A percentile compares a stretch with the other conserved stretches of the same genome.
phyloP scores from a whole-genome alignment of 495 filamentous ascomycete genomes.

The Astrothelium macrocarpum region DNA sequence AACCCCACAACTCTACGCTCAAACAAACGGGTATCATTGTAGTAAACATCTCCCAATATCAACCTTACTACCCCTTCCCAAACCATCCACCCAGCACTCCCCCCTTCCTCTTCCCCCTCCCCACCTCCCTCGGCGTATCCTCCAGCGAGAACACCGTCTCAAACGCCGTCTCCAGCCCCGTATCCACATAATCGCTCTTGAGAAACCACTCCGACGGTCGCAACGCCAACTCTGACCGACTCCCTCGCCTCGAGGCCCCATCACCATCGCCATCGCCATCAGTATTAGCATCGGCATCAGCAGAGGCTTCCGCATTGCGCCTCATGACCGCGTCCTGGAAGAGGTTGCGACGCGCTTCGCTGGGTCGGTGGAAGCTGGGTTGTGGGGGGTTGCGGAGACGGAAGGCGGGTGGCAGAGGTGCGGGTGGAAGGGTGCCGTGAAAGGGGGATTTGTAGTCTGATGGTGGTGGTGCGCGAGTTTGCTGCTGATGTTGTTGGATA shows the following conservation, averaged over 20 bases:
- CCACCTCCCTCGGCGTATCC: conserved; percentile 8
- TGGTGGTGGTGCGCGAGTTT: neutral
- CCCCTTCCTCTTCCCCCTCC: neutral
- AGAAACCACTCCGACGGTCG: conserved; percentile 1
- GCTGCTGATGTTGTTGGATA: neutral
- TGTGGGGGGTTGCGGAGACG: conserved; percentile 50
- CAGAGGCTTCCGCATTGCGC: neutral
- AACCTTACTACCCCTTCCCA: neutral
- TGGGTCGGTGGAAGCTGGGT: conserved; percentile 36
- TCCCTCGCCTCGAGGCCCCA: neutral
- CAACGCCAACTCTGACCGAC: neutral
- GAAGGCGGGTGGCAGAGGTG: conserved; percentile 55
- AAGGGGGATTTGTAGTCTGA: conserved; percentile 41
- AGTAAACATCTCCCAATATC: no score
- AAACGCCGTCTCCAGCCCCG: conserved; percentile 17
- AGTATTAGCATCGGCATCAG: neutral
- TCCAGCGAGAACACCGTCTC: conserved; percentile 12
- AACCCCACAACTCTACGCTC: neutral
- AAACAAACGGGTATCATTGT: neutral
- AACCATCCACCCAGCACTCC: neutral
- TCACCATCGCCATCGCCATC: neutral
- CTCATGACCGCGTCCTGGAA: conserved; percentile 19
- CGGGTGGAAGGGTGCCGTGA: conserved; percentile 52
- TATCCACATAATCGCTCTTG: conserved; percentile 11
- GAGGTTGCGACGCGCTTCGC: conserved; percentile 35